A percentile compares a stretch with the other conserved stretches of the same genome.
Conservation (phyloP, 176 grass and related monocot genomes). For the Hsuehochloa calcarea region DNA sequence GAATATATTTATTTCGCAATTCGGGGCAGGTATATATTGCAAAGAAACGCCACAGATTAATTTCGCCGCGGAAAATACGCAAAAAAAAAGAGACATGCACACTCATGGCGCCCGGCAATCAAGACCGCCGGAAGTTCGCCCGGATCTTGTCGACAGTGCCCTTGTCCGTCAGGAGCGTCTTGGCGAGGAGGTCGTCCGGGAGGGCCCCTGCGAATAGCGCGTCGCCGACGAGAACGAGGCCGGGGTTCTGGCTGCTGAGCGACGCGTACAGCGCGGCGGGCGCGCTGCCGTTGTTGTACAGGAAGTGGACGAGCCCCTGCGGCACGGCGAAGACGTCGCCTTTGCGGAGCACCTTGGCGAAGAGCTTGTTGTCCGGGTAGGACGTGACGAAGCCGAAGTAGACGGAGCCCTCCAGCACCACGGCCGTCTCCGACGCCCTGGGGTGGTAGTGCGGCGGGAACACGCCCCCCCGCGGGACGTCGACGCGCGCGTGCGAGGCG, state of each 20-base stretch:
- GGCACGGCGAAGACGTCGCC: conserved; percentile 65
- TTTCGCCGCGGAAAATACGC: not conserved
- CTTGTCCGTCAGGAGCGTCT: conserved; percentile 38
- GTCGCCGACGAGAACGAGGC: conserved; percentile 41
- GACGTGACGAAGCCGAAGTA: conserved; percentile 64
- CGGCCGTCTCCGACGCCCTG: conserved; percentile 48
- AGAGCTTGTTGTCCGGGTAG: conserved; percentile 46
- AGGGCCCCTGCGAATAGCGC: conserved; percentile 33
- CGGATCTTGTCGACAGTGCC: conserved; percentile 22
- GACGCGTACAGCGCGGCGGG: conserved; percentile 46
- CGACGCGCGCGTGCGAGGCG: conserved; percentile 35
- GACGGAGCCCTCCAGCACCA: conserved; percentile 49
- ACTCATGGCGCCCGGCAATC: not conserved
- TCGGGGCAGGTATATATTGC: not conserved
- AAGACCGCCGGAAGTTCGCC: conserved; percentile 25
- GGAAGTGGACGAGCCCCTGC: conserved; percentile 60
- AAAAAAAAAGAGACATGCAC: too few relatives aligned
- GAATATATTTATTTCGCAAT: not conserved
- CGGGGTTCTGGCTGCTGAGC: conserved; percentile 62
- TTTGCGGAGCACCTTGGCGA: conserved; percentile 47
- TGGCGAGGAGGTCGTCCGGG: conserved; percentile 50
- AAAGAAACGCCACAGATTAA: not conserved
- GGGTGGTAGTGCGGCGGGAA: conserved; percentile 60
- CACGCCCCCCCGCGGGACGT: conserved; percentile 17
- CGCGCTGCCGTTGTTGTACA: conserved; percentile 44